These are phyloP conservation scores for Peniophora sp. DNA, from an alignment of 1,284 basidiomycete genomes.

Conservation along the genomic window DNA sequence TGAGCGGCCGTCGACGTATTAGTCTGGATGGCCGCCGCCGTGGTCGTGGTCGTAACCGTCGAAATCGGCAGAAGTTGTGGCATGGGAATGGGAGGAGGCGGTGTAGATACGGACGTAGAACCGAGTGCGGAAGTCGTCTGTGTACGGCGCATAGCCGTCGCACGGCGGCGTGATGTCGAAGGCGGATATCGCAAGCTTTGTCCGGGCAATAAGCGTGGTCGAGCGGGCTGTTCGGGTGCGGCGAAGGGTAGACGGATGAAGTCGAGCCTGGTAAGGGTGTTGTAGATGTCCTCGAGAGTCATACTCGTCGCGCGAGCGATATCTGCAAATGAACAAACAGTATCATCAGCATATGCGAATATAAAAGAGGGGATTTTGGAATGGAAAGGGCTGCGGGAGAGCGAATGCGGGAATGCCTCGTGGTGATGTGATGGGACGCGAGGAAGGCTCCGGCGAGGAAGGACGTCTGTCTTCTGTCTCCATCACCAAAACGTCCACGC, in stretches of 20 bases:
- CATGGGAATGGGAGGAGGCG: too few species aligned
- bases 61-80: too few species aligned
- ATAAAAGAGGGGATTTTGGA: too few species aligned
- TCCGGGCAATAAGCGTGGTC: constrained; percentile 53
- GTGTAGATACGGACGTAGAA: too few species aligned
- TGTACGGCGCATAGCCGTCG: constrained; percentile 53
- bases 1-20: too few species aligned
- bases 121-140: constrained; percentile 24
- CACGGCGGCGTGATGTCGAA: constrained; percentile 53
- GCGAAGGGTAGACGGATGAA: constrained; percentile 56
- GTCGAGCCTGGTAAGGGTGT: constrained; percentile 67
- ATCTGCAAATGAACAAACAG: constrained; percentile 43
- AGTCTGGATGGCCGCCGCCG: too few species aligned
- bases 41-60: too few species aligned
- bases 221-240: constrained; percentile 36
- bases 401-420: too few species aligned
- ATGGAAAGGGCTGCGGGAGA: too few species aligned
- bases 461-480: too few species aligned
- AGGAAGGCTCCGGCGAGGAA: too few species aligned
- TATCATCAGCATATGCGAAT: too few species aligned
- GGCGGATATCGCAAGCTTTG: constrained; percentile 64
- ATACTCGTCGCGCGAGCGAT: constrained; percentile 85
- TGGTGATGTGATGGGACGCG: background rate
- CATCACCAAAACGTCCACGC: constrained; percentile 13
- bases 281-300: constrained; percentile 84